Evolutionary conservation across 208 protist species (phyloP), one percentile per base, ranked within the genome.

Genomic region (Crithidia fasciculata): DNA sequence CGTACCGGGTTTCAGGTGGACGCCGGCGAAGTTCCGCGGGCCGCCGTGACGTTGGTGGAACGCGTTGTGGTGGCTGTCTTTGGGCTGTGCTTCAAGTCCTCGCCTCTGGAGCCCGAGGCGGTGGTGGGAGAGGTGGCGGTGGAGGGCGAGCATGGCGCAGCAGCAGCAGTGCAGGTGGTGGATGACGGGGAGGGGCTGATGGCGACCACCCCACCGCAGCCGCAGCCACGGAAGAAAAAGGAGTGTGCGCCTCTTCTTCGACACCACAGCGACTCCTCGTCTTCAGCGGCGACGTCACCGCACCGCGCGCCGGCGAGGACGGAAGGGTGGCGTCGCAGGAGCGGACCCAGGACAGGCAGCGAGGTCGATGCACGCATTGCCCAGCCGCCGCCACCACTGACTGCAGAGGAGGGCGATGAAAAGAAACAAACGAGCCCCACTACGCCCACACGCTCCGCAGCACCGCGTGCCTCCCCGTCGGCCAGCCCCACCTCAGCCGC

Each of bases 1-100:
- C 52, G 54, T 28, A 81, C 78, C 16, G 71, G 80, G 36, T 59
- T 82, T 10, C 59, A 74, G 60, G 81, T 86, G 61, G 55, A 78
- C 59, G 66, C 80, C 4, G 13, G 47, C 5, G 53, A 57, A 40
- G 69, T 79, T 13, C 86, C 84, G n/a, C 19, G 62, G 0, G 74
- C 60, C n/a, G 74, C 66, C 19, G 36, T 78, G 39, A 74, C 62
- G 36, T 12, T 74, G 10, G 69, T 83, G 50, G 64, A 80, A 49
- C 71, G 73, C 3, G 68, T 47, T 4, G 68, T 59, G 19, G 43
- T 63, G 43, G 45, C 62, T 10, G 15, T 80, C 13, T 53, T 73
- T 18, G 74, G 74, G 9, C 36, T 74, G 41, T 80, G 59, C 49
- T 80, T 73, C 37, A 80, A 74, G 39, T 6, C 56, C 13, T 73